Evolutionary conservation across 2,329 filamentous ascomycete species (phyloP), one percentile per base, ranked within the genome.

Genomic region (Fragosphaeria purpurea): DNA sequence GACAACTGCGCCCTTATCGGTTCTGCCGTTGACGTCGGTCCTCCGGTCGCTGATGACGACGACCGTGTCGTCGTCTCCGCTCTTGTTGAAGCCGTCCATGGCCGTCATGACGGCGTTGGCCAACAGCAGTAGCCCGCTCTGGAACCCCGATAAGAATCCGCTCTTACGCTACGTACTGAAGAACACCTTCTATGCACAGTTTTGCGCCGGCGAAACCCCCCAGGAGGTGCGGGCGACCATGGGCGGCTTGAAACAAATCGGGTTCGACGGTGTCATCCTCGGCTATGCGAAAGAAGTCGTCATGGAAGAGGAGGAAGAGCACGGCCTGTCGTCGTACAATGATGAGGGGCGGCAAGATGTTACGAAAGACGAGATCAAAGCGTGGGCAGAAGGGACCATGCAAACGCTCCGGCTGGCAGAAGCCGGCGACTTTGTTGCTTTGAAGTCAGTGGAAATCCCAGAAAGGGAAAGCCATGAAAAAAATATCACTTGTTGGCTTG

Each of bases 101-200:
- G 73, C 73, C 48, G 65, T 85, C 52, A 84, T 94, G 68, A 77
- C 74, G 6, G 64, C 76, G 30, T 76, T 94, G 58, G 85, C 89
- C 9, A 75, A 88, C 63, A 82, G 85, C 32, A 77, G 77, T 47
- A 82, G 71, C 51, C 70, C 77, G 1, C 50, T 89, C 0, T 73
- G 93, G 51, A 83, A 84, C 64, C 82, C 88, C 5, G 88, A 94
- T 62, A 73, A 70, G 48, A 95, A 95, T 62, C 80, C 80, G 0
- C 44, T 91, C 1, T 73, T 95, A 12, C 77, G 81, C 42, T 78
- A 72, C 53, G 62, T 89, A 41, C 72, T 95, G 46, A 88, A 89
- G 64, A 79, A 82, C 62, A 94, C 88, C 0, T 89, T 95, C 60
- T 95, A 95, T 64, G 81, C 82, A 31, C 90, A 96, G 61, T 96